Evolutionary conservation across 768 basidiomycete species (phyloP).

Genomic region (Hygrophorus russula): DNA sequence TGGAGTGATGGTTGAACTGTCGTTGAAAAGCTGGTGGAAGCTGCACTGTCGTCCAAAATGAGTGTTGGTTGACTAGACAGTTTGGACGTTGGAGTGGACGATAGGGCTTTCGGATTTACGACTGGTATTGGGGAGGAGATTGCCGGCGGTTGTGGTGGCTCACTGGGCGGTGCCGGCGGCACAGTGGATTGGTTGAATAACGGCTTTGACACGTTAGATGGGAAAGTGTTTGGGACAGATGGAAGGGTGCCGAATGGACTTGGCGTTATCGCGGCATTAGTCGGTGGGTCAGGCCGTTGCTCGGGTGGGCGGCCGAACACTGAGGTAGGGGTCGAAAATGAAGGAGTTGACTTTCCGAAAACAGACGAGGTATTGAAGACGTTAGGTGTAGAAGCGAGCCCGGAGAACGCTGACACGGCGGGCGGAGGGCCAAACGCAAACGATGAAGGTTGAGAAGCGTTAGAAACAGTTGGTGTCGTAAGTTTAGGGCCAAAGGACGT

Average conservation of each 20-base stretch:
- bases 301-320: constrained; percentile 1
- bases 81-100: constrained; percentile 13
- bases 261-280: neutral
- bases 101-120: too few relatives aligned
- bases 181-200: too few relatives aligned
- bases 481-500: constrained; percentile 1
- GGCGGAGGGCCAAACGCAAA: neutral
- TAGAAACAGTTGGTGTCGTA: constrained; percentile 5
- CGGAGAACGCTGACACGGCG: constrained; percentile 25
- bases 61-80: constrained; percentile 4
- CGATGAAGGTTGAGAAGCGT: neutral
- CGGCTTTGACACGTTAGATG: too few relatives aligned
- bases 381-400: constrained; percentile 26
- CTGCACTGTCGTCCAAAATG: neutral
- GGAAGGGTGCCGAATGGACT: constrained; percentile 13
- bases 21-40: constrained; percentile 4
- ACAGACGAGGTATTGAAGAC: constrained; percentile 26
- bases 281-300: neutral
- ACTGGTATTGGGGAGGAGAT: too few relatives aligned
- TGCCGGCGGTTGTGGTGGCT: too few relatives aligned
- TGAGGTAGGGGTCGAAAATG: constrained; percentile 9
- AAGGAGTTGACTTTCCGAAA: constrained; percentile 18
- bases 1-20: constrained; percentile 8
- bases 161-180: too few relatives aligned
- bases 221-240: too few relatives aligned